phyloP scores from a whole-genome alignment of 2,329 filamentous ascomycete genomes.

The Colletotrichum theobromicola region DNA sequence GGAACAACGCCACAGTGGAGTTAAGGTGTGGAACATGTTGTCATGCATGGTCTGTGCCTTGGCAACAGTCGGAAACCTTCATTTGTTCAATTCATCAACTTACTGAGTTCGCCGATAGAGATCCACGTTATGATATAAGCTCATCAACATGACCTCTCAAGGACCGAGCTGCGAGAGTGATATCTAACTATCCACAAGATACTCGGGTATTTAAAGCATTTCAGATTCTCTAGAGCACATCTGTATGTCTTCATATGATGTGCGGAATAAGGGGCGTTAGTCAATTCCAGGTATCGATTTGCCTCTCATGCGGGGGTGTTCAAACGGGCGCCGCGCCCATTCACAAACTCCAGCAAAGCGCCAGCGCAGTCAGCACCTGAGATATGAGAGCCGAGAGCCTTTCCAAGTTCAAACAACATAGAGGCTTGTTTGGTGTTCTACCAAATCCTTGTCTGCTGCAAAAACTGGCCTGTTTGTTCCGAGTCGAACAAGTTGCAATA shows the following conservation, averaged over 20 bases:
- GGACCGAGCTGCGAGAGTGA: neutral
- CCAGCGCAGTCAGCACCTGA: neutral
- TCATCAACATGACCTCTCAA: neutral
- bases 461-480: neutral
- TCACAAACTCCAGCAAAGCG: neutral
- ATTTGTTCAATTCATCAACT: neutral
- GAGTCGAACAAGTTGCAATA: neutral
- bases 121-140: neutral
- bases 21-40: neutral
- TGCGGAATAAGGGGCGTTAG: neutral
- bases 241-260: neutral
- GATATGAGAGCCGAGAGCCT: neutral
- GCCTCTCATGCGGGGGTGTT: neutral
- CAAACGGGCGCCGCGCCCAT: neutral
- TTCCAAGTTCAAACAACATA: too few species aligned
- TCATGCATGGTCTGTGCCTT: neutral
- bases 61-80: neutral
- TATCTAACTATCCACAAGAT: neutral
- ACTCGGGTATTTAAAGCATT: rapidly evolving
- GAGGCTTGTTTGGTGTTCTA: neutral
- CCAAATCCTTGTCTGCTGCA: neutral
- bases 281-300: neutral
- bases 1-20: neutral
- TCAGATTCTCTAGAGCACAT: neutral
- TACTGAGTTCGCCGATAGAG: neutral